Conservation (phyloP, 169 alveolate species). For the Besnoitia besnoiti region DNA sequence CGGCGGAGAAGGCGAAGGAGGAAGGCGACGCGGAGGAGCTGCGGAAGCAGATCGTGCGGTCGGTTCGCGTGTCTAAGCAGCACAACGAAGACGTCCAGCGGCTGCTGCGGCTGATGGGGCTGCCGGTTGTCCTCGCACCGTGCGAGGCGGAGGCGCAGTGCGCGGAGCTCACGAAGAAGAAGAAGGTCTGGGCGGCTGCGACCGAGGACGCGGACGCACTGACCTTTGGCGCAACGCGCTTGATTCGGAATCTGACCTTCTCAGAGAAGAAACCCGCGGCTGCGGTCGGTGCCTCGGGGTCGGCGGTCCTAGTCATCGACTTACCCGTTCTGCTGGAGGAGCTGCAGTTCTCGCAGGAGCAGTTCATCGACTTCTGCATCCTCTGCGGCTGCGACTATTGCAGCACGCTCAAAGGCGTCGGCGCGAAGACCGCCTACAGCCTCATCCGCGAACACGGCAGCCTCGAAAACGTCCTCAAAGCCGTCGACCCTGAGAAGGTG, state of each 20-base stretch:
- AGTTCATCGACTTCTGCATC: conserved; percentile 97
- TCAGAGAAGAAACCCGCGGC: not conserved
- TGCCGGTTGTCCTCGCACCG: conserved; percentile 95
- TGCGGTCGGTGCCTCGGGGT: conserved; percentile 25
- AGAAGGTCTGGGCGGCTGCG: conserved; percentile 93
- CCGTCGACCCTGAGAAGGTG: conserved; percentile 78
- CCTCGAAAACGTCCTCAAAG: conserved; percentile 88
- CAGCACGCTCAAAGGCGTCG: conserved; percentile 93
- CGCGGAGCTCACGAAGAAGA: conserved; percentile 91
- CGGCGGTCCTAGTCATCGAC: conserved; percentile 76
- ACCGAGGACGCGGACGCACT: conserved; percentile 98
- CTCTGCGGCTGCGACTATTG: conserved; percentile 98
- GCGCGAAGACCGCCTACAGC: conserved; percentile 95
- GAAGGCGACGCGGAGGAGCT: conserved; percentile 93
- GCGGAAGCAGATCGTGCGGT: conserved; percentile 90
- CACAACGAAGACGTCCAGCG: conserved; percentile 92
- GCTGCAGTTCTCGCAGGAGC: conserved; percentile 87
- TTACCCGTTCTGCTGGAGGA: conserved; percentile 80
- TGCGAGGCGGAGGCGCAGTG: conserved; percentile 98
- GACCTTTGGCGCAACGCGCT: conserved; percentile 91
- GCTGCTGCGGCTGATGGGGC: conserved; percentile 89
- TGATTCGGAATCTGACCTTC: conserved; percentile 72
- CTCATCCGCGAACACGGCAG: conserved; percentile 87
- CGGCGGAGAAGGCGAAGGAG: conserved; percentile 86
- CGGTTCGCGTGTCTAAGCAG: conserved; percentile 91